A percentile compares a stretch with the other conserved stretches of the same genome.
These are phyloP conservation scores for Pythium aristosporum DNA, from an alignment of 352 stramenopile genomes.

Conservation along the genomic window DNA sequence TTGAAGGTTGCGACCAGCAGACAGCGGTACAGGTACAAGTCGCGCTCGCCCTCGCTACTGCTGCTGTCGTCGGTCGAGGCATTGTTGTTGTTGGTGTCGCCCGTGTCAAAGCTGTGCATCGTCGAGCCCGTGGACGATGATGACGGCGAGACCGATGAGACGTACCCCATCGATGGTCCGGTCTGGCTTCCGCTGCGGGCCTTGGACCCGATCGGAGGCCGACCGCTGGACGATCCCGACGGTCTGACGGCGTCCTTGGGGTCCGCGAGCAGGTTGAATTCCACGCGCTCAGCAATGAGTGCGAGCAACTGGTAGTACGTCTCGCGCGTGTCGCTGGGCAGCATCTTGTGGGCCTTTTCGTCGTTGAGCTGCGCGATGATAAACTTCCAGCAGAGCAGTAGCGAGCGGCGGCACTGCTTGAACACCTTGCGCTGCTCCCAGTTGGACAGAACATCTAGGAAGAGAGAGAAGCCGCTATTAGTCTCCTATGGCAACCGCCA, in stretches of 20 bases:
- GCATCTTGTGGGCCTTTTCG: conserved; percentile 25
- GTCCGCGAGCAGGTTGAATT: conserved; percentile 53
- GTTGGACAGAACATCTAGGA: conserved; percentile 25
- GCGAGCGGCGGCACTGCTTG: conserved; percentile 53
- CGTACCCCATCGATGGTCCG: neutral
- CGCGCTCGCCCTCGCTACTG: conserved; percentile 42
- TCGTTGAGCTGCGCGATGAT: conserved; percentile 60
- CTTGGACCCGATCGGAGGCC: conserved; percentile 12
- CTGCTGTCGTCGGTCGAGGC: conserved; percentile 16
- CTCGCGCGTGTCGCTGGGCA: conserved; percentile 39
- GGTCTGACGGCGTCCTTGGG: conserved; percentile 2
- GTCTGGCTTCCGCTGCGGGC: conserved; percentile 22
- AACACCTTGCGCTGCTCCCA: conserved; percentile 49
- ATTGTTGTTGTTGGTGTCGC: conserved; percentile 9
- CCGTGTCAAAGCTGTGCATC: conserved; percentile 16
- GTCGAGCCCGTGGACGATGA: conserved; percentile 14
- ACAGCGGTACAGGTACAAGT: conserved; percentile 66
- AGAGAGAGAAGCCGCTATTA: neutral
- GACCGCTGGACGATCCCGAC: neutral
- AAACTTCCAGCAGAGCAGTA: conserved; percentile 71
- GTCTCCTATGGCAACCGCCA: neutral
- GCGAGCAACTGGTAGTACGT: conserved; percentile 66
- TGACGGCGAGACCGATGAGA: conserved; percentile 6
- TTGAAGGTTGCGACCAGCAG: conserved; percentile 78
- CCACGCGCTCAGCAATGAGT: conserved; percentile 60